These are phyloP conservation scores for Naganishia sp. DNA, from an alignment of 1,284 basidiomycete species.

Conservation along the genomic window DNA sequence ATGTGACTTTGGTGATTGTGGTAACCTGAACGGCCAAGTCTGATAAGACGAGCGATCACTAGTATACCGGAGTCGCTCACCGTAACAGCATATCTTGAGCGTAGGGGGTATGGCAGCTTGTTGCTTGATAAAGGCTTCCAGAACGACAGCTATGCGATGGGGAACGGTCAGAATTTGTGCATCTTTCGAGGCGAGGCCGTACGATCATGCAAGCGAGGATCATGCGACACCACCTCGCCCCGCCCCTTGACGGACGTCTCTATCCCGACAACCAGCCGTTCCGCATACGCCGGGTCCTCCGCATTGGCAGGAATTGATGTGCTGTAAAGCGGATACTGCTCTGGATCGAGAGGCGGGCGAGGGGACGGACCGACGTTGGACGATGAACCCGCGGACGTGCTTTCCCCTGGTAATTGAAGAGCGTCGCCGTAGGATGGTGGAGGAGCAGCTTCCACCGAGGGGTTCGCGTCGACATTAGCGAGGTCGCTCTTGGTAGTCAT, in stretches of 20 bases:
- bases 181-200: not conserved
- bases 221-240: constrained; percentile 3
- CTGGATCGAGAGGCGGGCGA: constrained; percentile 15
- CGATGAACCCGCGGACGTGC: not conserved
- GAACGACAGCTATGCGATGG: not conserved
- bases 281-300: constrained; percentile 7
- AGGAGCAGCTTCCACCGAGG: not conserved
- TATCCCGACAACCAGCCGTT: constrained; percentile 8
- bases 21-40: not conserved
- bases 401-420: constrained; percentile 11
- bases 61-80: not conserved
- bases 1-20: constrained; percentile 13
- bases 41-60: not conserved
- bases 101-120: constrained; percentile 18
- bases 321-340: constrained; percentile 11
- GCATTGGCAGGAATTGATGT: constrained; percentile 3
- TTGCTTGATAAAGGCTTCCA: constrained; percentile 26
- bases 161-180: not conserved
- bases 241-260: not conserved
- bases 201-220: constrained; percentile 1
- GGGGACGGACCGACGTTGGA: not conserved
- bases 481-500: constrained; percentile 2
- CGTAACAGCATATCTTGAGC: constrained; percentile 8
- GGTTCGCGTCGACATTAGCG: no score
- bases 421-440: constrained; percentile 24